A percentile compares a stretch with the other conserved stretches of the same genome.
phyloP scores from a whole-genome alignment of 352 stramenopile genomes.

The Saprolegnia diclina region DNA sequence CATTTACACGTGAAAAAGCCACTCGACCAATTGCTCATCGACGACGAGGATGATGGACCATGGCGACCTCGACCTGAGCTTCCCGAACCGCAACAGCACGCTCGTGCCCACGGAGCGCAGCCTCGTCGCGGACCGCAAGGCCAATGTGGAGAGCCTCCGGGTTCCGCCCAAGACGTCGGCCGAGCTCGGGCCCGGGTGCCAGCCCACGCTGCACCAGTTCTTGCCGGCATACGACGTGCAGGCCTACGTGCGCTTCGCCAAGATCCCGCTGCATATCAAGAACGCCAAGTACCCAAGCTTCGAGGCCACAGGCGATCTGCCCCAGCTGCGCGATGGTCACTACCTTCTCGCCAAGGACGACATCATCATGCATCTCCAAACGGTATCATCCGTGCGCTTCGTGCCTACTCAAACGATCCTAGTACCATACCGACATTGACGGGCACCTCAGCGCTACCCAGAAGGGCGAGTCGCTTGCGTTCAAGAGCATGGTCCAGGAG shows the following conservation, averaged over 20 bases:
- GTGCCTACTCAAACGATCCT: not conserved
- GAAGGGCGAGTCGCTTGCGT: constrained; percentile 77
- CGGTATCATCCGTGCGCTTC: constrained; percentile 32
- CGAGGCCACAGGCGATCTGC: constrained; percentile 72
- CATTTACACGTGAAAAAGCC: too few species aligned
- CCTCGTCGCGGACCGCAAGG: constrained; percentile 17
- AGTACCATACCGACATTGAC: constrained; percentile 83
- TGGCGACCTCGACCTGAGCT: constrained; percentile 21
- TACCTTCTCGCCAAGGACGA: constrained; percentile 78
- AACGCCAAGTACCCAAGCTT: constrained; percentile 80
- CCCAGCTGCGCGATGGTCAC: constrained; percentile 81
- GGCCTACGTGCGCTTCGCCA: constrained; percentile 74
- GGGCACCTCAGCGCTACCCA: constrained; percentile 56
- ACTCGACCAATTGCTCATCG: not conserved
- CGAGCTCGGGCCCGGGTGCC: constrained; percentile 50
- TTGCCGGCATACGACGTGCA: constrained; percentile 78
- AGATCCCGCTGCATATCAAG: constrained; percentile 71
- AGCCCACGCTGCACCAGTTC: constrained; percentile 76
- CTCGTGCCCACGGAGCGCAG: constrained; percentile 21
- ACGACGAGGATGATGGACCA: constrained; percentile 9
- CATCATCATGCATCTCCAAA: constrained; percentile 84
- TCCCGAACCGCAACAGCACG: constrained; percentile 23
- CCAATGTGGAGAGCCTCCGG: constrained; percentile 39
- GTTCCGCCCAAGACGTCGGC: constrained; percentile 57
- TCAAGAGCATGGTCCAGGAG: constrained; percentile 73